Conservation (phyloP, 495 filamentous ascomycete genomes). For the Penicillium waksmanii region DNA sequence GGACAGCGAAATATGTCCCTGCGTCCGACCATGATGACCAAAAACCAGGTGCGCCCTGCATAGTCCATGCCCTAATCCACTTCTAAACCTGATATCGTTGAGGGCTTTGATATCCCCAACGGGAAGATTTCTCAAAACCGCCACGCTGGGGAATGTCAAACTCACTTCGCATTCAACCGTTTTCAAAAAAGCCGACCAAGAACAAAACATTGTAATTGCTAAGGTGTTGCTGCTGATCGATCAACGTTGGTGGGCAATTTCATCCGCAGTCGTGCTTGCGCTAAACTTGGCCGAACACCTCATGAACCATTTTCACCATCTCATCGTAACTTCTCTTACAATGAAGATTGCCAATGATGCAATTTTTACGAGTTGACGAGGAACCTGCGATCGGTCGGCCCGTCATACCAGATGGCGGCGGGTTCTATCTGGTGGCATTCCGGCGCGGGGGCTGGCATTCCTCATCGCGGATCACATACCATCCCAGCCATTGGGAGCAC, state of each 20-base stretch:
- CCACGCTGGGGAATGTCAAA: slow-evolving; percentile 28
- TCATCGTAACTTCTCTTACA: slow-evolving; percentile 1
- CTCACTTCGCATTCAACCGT: not conserved
- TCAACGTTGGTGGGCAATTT: not conserved
- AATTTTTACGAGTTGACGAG: slow-evolving; percentile 6
- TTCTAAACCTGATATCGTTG: slow-evolving; percentile 11
- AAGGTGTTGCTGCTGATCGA: not conserved
- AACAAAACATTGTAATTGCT: no score
- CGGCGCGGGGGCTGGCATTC: slow-evolving; percentile 37
- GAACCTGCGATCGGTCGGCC: slow-evolving; percentile 2
- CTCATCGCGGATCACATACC: slow-evolving; percentile 31
- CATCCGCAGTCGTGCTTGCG: not conserved
- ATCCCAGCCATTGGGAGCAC: slow-evolving; percentile 36
- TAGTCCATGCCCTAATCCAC: slow-evolving; percentile 20
- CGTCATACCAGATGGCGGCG: slow-evolving; percentile 34
- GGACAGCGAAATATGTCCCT: not conserved
- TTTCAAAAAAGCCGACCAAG: not conserved
- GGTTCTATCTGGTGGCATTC: slow-evolving; percentile 31
- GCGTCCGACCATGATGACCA: not conserved
- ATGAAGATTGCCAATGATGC: not conserved
- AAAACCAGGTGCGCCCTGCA: not conserved
- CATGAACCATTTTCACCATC: not conserved
- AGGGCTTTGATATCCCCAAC: slow-evolving; percentile 6
- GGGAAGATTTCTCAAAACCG: slow-evolving; percentile 2
- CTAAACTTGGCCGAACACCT: not conserved